Evolutionary conservation across 2,329 filamentous ascomycete genomes (phyloP).

Genomic region (Sphaerulina populicola): DNA sequence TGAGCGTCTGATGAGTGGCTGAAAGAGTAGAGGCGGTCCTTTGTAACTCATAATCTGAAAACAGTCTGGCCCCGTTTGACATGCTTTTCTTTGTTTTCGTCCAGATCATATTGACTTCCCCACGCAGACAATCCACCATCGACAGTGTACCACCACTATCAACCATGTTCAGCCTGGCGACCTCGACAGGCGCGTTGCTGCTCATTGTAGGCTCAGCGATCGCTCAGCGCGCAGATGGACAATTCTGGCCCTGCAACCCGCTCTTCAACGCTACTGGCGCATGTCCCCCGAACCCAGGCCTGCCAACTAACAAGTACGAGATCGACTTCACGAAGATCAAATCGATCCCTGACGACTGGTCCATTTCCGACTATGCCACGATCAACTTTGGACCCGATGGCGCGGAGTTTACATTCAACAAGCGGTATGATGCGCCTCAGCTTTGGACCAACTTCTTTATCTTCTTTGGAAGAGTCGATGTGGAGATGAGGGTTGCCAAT

Average conservation of each 20-base stretch:
- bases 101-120: neutral
- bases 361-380: slow-evolving; percentile 22
- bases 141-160: neutral
- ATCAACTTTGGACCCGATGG: slow-evolving; percentile 41
- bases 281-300: slow-evolving; percentile 15
- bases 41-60: slow-evolving; percentile 2
- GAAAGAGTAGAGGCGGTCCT: neutral
- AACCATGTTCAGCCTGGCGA: neutral
- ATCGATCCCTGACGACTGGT: slow-evolving; percentile 20
- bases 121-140: neutral
- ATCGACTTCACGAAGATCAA: slow-evolving; percentile 21
- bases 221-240: slow-evolving; percentile 14
- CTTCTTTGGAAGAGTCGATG: slow-evolving; percentile 32
- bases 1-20: neutral
- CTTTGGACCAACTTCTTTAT: slow-evolving; percentile 28
- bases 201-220: slow-evolving; percentile 1
- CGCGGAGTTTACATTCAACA: slow-evolving; percentile 44
- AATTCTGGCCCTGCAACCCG: slow-evolving; percentile 20
- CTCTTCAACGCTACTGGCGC: slow-evolving; percentile 16
- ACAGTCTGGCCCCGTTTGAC: neutral
- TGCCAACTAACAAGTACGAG: slow-evolving; percentile 14
- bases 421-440: slow-evolving; percentile 37
- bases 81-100: slow-evolving; percentile 1
- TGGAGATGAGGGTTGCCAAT: slow-evolving; percentile 8
- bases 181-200: neutral